phyloP scores from a whole-genome alignment of 176 grass and related monocot species.

The barley (Hordeum vulgare) region MorexV3_pseudomolecules_assembly NC_058523.1:539027011-539027510 shows the following conservation, averaged over 20 bases:
- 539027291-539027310: conserved; percentile 66
- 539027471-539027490: neutral
- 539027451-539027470: too few relatives aligned
- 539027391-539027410: neutral
- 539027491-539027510: neutral
- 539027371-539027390: neutral
- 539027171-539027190: neutral
- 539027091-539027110: conserved; percentile 58
- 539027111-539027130: conserved; percentile 97
- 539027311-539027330: conserved; percentile 51
- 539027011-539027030: neutral
- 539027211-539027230: neutral
- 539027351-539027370: neutral
- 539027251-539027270: conserved; percentile 64
- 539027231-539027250: neutral
- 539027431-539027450: too few relatives aligned
- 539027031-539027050: conserved; percentile 21
- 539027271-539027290: conserved; percentile 70
- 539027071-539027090: conserved; percentile 56
- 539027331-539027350: too few relatives aligned
- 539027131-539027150: conserved; percentile 92
- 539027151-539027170: conserved; percentile 16
- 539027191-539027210: neutral
- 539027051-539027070: conserved; percentile 38
- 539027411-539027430: too few relatives aligned